Evolutionary conservation across 2,329 filamentous ascomycete species (phyloP).

Genomic region (Fonsecaea pedrosoi): DNA sequence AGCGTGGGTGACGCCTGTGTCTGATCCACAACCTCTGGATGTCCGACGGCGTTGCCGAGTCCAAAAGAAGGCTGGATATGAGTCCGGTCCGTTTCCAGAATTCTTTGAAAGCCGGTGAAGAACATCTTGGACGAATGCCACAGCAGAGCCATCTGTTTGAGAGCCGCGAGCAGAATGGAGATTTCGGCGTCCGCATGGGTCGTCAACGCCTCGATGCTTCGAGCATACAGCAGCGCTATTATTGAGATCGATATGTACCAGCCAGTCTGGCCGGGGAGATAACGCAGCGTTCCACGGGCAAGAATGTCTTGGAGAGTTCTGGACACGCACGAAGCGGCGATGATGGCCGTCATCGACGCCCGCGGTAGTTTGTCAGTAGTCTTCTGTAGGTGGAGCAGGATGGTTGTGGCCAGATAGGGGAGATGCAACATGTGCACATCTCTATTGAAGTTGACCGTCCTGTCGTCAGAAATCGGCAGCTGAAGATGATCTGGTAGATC

Average conservation of each 20-base stretch:
- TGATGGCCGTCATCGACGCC: slow-evolving; percentile 13
- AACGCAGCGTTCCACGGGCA: slow-evolving; percentile 48
- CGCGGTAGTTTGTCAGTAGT: neutral
- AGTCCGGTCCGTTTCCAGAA: neutral
- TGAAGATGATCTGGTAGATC: slow-evolving; percentile 46
- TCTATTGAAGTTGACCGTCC: slow-evolving; percentile 47
- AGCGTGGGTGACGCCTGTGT: neutral
- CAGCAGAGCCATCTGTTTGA: slow-evolving; percentile 46
- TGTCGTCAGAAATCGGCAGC: slow-evolving; percentile 43
- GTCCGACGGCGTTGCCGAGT: neutral
- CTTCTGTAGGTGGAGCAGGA: slow-evolving; percentile 6
- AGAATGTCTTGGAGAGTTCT: slow-evolving; percentile 51
- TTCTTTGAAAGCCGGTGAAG: slow-evolving; percentile 40
- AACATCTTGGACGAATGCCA: slow-evolving; percentile 50
- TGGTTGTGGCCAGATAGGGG: slow-evolving; percentile 45
- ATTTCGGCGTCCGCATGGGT: slow-evolving; percentile 44
- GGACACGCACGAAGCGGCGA: slow-evolving; percentile 50
- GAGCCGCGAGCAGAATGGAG: slow-evolving; percentile 43
- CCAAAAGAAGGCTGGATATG: neutral
- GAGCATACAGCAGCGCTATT: slow-evolving; percentile 51
- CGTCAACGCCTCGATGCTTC: slow-evolving; percentile 42
- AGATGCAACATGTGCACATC: slow-evolving; percentile 53
- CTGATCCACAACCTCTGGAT: neutral
- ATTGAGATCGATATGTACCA: slow-evolving; percentile 55
- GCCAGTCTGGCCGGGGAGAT: slow-evolving; percentile 52